Percentiles rank a stretch among this genome's conserved stretches.
Evolutionary conservation across 2,329 filamentous ascomycete genomes (phyloP).

Genomic region (Lojkania enalia): DNA sequence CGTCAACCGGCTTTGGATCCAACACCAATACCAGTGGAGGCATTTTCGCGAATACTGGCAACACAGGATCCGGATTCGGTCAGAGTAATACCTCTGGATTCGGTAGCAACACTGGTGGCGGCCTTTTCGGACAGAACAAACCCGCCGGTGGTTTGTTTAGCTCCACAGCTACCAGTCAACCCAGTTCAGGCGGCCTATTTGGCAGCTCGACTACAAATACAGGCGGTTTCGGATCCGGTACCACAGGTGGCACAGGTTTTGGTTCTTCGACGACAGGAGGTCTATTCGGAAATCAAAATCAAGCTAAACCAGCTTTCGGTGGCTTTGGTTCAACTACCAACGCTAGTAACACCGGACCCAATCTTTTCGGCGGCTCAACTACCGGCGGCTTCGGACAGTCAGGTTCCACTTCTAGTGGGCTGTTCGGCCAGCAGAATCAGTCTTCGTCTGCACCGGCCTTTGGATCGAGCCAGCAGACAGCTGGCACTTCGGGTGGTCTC

Average conservation of each 20-base stretch:
- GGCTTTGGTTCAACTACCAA: slow-evolving; percentile 30
- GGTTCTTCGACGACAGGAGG: slow-evolving; percentile 33
- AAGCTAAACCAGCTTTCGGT: slow-evolving; percentile 43
- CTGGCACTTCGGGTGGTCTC: slow-evolving; percentile 31
- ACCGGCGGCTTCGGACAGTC: slow-evolving; percentile 30
- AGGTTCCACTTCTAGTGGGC: slow-evolving; percentile 28
- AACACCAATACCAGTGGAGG: slow-evolving; percentile 46
- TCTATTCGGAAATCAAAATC: slow-evolving; percentile 54
- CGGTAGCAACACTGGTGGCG: slow-evolving; percentile 28
- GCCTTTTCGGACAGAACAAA: slow-evolving; percentile 41
- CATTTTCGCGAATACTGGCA: slow-evolving; percentile 45
- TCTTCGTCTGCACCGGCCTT: slow-evolving; percentile 32
- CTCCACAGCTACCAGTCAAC: slow-evolving; percentile 30
- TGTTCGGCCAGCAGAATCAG: slow-evolving; percentile 41
- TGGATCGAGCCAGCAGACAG: slow-evolving; percentile 28
- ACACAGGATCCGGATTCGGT: slow-evolving; percentile 31
- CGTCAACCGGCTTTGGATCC: slow-evolving; percentile 54
- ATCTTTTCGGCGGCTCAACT: slow-evolving; percentile 29
- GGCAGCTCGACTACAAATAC: slow-evolving; percentile 34
- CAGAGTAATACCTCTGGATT: slow-evolving; percentile 22
- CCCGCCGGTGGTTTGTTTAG: slow-evolving; percentile 48
- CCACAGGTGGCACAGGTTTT: slow-evolving; percentile 16
- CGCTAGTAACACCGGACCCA: slow-evolving; percentile 22
- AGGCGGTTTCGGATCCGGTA: slow-evolving; percentile 39
- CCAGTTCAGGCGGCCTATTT: slow-evolving; percentile 39